Evolutionary conservation across 192 early-diverging fungal species (phyloP).

Genomic region (Jimgerdemannia lactiflua): DNA sequence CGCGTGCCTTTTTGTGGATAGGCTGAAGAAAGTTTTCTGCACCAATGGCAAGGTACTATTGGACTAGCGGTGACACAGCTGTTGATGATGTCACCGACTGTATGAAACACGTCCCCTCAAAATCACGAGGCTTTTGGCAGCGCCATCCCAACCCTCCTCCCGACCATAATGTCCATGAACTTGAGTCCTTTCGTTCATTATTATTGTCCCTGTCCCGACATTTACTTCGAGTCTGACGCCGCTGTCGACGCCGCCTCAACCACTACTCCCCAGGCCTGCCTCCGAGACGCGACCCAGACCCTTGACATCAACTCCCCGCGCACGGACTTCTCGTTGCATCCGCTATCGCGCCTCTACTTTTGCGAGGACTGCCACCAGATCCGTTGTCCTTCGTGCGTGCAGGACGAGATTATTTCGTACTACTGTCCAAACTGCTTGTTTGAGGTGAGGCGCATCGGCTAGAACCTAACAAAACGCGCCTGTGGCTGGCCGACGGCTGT

Average conservation of each 20-base stretch:
- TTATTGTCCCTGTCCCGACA: constrained; percentile 21
- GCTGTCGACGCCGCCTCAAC: background rate
- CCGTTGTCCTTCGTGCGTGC: constrained; percentile 77
- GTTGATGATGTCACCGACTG: no score
- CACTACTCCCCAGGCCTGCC: background rate
- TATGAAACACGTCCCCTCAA: background rate
- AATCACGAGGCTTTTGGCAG: no score
- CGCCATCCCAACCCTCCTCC: no score
- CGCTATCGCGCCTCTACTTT: constrained; percentile 77
- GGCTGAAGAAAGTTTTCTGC: no score
- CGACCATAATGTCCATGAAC: no score
- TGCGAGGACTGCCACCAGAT: constrained; percentile 85
- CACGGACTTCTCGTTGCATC: constrained; percentile 33
- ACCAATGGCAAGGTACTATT: no score
- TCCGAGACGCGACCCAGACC: background rate
- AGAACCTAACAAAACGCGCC: no score
- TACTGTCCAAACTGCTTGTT: constrained; percentile 98
- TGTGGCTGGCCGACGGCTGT: no score
- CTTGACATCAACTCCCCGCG: background rate
- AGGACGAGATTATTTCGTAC: constrained; percentile 84
- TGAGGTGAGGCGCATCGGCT: constrained; percentile 48
- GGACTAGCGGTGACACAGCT: no score
- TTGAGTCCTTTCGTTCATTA: constrained; percentile 23
- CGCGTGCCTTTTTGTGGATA: no score
- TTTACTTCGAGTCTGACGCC: background rate